Percentiles rank a stretch among this genome's conserved stretches.
Conservation (phyloP, 345 rosid species). For the Lepidium africanum region DNA sequence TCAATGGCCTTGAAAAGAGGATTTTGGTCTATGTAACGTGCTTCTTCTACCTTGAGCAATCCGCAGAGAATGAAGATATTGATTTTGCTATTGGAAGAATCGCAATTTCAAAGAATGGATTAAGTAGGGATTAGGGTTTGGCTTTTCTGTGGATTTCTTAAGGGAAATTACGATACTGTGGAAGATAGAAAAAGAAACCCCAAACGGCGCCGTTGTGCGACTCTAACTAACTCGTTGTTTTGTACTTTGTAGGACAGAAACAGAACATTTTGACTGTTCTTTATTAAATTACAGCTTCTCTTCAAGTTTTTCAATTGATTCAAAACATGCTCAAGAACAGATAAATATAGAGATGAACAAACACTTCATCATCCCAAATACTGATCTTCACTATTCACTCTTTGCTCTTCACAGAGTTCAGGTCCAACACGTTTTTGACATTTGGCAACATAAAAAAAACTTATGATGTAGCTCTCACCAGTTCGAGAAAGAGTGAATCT, state of each 20-base stretch:
- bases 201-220: too few relatives aligned
- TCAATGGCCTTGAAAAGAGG: not conserved
- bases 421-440: not conserved
- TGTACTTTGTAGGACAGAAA: too few relatives aligned
- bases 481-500: not conserved
- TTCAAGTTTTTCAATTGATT: too few relatives aligned
- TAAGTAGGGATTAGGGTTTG: not conserved
- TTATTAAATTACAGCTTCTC: too few relatives aligned
- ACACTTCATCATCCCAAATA: not conserved
- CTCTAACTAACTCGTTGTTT: too few relatives aligned
- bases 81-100: not conserved
- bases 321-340: conserved; percentile 5
- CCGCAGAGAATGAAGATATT: not conserved
- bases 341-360: not conserved
- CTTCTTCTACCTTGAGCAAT: not conserved
- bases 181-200: too few relatives aligned
- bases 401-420: not conserved
- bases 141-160: too few relatives aligned
- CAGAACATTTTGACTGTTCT: too few relatives aligned
- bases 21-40: not conserved
- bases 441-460: not conserved
- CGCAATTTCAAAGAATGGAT: not conserved
- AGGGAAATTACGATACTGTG: too few relatives aligned
- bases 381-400: not conserved
- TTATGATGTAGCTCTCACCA: not conserved